Evolutionary conservation across 371 early-diverging fungal species (phyloP).

Genomic region (Lichtheimia ramosa): DNA sequence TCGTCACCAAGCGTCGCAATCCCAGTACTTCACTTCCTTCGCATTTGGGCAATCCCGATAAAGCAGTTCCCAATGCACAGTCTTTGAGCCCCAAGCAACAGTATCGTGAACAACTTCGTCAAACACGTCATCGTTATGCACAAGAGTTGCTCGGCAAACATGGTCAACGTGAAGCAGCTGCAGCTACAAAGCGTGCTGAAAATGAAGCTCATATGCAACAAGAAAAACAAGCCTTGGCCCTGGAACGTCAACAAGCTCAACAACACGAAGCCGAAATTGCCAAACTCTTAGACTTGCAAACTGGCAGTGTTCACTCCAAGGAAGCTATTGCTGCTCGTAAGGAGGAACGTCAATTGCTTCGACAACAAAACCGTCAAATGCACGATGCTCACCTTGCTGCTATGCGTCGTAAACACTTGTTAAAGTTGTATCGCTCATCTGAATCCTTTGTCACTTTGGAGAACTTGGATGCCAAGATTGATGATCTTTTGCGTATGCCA

Average conservation of each 20-base stretch:
- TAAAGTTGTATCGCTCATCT: conserved; percentile 32
- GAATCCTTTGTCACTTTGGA: conserved; percentile 46
- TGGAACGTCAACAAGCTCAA: conserved; percentile 21
- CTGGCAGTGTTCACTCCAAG: conserved; percentile 1
- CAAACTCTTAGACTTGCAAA: conserved; percentile 21
- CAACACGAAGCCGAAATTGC: conserved; percentile 31
- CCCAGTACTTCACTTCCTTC: conserved; percentile 34
- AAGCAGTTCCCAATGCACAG: neutral
- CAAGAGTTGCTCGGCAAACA: conserved; percentile 44
- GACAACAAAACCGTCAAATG: conserved; percentile 23
- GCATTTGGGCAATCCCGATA: conserved; percentile 24
- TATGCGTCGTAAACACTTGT: conserved; percentile 28
- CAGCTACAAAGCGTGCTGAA: conserved; percentile 25
- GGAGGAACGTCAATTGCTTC: conserved; percentile 16
- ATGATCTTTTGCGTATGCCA: conserved; percentile 24
- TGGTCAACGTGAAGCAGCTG: conserved; percentile 27
- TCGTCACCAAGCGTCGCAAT: conserved; percentile 22
- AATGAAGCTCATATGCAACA: conserved; percentile 15
- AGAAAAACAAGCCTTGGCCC: conserved; percentile 11
- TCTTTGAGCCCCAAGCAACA: conserved; percentile 27
- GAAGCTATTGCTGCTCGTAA: neutral
- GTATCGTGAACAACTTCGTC: conserved; percentile 36
- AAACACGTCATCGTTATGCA: conserved; percentile 39
- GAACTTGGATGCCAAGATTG: conserved; percentile 42
- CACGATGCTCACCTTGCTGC: conserved; percentile 22